phyloP scores from a whole-genome alignment of 176 grass and related monocot genomes.

The Zizania latifolia region DNA sequence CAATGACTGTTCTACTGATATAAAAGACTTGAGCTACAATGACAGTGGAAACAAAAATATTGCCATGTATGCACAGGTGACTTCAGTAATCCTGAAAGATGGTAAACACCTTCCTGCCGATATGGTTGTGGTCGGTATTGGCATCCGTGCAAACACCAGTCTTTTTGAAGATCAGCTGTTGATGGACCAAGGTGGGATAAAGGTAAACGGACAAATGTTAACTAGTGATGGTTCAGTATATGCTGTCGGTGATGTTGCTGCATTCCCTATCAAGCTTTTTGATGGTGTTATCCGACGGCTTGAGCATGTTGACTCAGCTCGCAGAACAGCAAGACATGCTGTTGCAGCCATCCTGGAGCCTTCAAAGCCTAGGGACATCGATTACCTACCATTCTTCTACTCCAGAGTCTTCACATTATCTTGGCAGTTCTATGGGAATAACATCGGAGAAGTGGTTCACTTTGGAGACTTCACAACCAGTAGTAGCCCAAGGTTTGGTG shows the following conservation, averaged over 20 bases:
- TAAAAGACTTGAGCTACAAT: too few species aligned
- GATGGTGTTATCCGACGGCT: constrained; percentile 60
- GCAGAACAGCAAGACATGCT: constrained; percentile 80
- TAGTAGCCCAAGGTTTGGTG: constrained; percentile 55
- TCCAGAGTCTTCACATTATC: constrained; percentile 87
- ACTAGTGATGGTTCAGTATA: constrained; percentile 74
- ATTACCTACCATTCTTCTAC: constrained; percentile 96
- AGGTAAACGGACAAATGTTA: constrained; percentile 84
- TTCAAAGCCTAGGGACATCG: constrained; percentile 51
- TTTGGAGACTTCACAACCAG: constrained; percentile 58
- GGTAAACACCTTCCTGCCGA: constrained; percentile 58
- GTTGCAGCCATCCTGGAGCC: constrained; percentile 75
- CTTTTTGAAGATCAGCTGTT: constrained; percentile 86
- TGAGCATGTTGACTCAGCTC: constrained; percentile 88
- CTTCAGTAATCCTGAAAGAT: constrained; percentile 71
- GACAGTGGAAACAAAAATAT: constrained; percentile 15
- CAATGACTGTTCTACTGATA: too few species aligned
- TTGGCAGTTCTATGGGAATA: constrained; percentile 97
- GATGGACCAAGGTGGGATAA: constrained; percentile 83
- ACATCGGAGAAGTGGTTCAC: constrained; percentile 69
- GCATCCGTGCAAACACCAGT: constrained; percentile 70
- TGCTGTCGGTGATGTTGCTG: constrained; percentile 81
- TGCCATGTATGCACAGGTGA: constrained; percentile 49
- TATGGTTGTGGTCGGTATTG: constrained; percentile 94
- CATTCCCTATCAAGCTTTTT: constrained; percentile 80